A percentile compares a stretch with the other conserved stretches of the same genome.
Evolutionary conservation across 2,329 filamentous ascomycete species (phyloP).

Genomic region (Truncatella angustata): DNA sequence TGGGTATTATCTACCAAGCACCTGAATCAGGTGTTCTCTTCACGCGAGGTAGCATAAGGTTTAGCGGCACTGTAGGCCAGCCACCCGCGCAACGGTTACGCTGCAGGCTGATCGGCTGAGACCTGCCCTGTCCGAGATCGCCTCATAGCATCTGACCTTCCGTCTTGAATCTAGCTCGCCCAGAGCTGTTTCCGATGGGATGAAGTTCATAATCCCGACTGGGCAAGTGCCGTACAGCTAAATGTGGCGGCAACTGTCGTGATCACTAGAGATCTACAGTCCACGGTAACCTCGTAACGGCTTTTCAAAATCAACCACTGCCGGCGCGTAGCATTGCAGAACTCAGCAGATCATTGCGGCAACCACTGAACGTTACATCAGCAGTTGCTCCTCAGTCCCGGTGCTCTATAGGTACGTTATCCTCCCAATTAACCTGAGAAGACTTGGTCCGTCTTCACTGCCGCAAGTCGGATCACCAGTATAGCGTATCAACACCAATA

Average conservation of each 20-base stretch:
- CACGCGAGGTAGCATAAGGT: too few relatives aligned
- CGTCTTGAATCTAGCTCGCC: constrained; percentile 6
- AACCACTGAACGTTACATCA: too few relatives aligned
- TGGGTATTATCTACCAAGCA: too few relatives aligned
- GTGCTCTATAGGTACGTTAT: background rate
- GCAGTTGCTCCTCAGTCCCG: too few relatives aligned
- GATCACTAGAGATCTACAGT: background rate
- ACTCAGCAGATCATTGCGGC: background rate
- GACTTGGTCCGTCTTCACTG: background rate
- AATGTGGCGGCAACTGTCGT: background rate
- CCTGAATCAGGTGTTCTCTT: too few relatives aligned
- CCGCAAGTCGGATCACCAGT: too few relatives aligned
- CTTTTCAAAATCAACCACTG: background rate
- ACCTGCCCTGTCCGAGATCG: constrained; percentile 4
- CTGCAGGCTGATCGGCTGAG: background rate
- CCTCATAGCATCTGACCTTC: constrained; percentile 6
- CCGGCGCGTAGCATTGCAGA: background rate
- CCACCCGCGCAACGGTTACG: background rate
- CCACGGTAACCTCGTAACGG: background rate
- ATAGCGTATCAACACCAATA: too few relatives aligned
- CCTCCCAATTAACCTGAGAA: background rate
- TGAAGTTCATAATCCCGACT: background rate
- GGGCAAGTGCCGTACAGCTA: background rate
- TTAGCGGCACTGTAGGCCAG: too few relatives aligned
- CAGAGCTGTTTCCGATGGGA: background rate